Evolutionary conservation across 164 flowering plant genomes (phyloP), one percentile per base, ranked within the genome.

Genomic region (Vitis rupestris): DNA sequence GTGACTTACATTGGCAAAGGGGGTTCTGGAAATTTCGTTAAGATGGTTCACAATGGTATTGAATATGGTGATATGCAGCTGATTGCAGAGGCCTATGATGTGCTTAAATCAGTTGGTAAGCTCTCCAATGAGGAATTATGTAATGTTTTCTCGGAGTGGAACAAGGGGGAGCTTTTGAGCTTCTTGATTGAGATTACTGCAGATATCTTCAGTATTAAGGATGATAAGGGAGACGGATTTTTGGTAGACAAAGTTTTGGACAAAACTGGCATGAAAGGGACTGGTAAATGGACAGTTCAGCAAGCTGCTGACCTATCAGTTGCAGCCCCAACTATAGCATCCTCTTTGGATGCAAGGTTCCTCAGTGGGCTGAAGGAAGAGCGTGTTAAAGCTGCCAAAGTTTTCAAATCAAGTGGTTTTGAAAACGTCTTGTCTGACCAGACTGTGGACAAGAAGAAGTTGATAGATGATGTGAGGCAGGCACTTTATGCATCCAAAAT

Each of bases 21-120:
- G 52, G 93, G 93, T 53, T 85, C 93, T 58, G 90, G 92, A 2
- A 85, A 87, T 68, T 85, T 86, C 68, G 88, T 88, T 6, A 88
- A 88, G 75, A 86, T 88, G 90, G 79, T 86, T 59, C 87, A 86
- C 78, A 86, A 86, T 69, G 93, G 93, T 49, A 88, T 88, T 57
- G 93, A 89, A 70, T 89, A 89, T 74, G 94, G 91, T 69, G 91
- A 87, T 44, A 87, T 89, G 91, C 94, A 89, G 79, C 79, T 89
- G 48, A 87, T 87, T 63, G 84, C 91, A 1, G 94, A 89, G 79
- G 94, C 94, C 10, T 87, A 89, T 70, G 91, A 87, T 75, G 94
- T 86, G 4, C 77, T 86, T 30, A 89, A 89, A 79, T 81, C 87
- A 57, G 94, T 86, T 17, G 91, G 91, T 30, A 86, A 85, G 79